These are phyloP conservation scores for Tieghemostelium lacteum DNA, from an alignment of 78 protist genomes.

Conservation along the genomic window DNA sequence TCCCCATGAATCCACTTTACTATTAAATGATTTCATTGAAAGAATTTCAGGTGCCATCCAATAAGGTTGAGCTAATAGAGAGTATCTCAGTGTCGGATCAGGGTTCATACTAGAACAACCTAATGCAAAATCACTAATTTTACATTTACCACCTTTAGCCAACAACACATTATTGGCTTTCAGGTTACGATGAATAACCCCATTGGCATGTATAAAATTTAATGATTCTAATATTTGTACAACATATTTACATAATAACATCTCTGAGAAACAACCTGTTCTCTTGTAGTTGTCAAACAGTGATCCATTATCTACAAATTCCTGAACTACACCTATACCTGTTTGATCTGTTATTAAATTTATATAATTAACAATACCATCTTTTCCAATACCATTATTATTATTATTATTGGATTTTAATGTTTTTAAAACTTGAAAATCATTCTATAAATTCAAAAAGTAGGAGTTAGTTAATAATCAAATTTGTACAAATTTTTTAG, in stretches of 20 bases:
- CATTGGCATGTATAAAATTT: slow-evolving; percentile 72
- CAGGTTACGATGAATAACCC: slow-evolving; percentile 81
- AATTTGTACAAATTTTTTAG: not conserved
- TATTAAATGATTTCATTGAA: slow-evolving; percentile 39
- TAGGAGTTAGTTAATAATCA: not conserved
- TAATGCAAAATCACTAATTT: slow-evolving; percentile 75
- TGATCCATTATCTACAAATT: slow-evolving; percentile 72
- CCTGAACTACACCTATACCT: slow-evolving; percentile 58
- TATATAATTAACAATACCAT: slow-evolving; percentile 50
- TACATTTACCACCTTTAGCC: slow-evolving; percentile 52
- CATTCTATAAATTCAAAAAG: not conserved
- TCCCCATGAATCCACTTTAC: slow-evolving; percentile 70
- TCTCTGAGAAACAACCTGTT: slow-evolving; percentile 45
- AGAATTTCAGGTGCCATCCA: slow-evolving; percentile 84
- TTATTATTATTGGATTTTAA: slow-evolving; percentile 9
- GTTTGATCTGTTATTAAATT: slow-evolving; percentile 19
- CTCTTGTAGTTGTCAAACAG: slow-evolving; percentile 29
- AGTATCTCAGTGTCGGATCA: slow-evolving; percentile 5
- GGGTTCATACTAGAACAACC: slow-evolving; percentile 3
- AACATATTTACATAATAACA: slow-evolving; percentile 14
- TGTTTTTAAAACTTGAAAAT: slow-evolving; percentile 51
- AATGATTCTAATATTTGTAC: slow-evolving; percentile 43
- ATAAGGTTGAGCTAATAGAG: slow-evolving; percentile 70
- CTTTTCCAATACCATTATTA: too few relatives aligned
- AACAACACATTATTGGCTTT: slow-evolving; percentile 79